Evolutionary conservation across 2,329 filamentous ascomycete species (phyloP).

Genomic region (Chaetomium sp.): DNA sequence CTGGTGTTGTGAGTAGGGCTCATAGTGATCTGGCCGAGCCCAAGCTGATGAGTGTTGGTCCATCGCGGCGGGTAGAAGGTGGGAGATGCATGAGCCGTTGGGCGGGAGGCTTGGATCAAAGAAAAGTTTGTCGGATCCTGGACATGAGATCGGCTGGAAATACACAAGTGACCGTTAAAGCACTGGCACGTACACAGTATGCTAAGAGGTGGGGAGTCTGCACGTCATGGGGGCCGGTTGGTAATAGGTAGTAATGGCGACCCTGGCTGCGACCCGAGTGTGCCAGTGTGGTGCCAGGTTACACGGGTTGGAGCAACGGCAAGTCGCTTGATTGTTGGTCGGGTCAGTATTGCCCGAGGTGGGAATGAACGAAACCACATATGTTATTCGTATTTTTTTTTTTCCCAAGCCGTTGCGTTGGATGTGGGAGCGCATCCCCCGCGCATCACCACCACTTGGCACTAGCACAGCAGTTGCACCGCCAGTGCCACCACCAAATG

Average conservation of each 20-base stretch:
- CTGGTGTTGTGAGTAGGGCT: conserved; percentile 6
- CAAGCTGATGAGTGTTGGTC: conserved; percentile 4
- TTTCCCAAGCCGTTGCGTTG: background rate
- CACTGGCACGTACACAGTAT: background rate
- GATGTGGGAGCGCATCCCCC: background rate
- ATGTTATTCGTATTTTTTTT: background rate
- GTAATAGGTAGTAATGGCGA: background rate
- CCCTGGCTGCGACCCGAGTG: conserved; percentile 6
- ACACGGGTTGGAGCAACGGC: background rate
- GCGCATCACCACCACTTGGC: background rate
- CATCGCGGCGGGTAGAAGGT: conserved; percentile 8
- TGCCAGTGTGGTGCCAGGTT: background rate
- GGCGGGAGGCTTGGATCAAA: background rate
- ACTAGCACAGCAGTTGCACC: background rate
- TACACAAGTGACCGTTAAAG: background rate
- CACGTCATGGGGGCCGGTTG: conserved; percentile 8
- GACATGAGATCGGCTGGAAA: background rate
- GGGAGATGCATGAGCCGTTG: conserved; percentile 5
- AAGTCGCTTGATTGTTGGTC: background rate
- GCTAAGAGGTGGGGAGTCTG: background rate
- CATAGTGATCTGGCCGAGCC: background rate
- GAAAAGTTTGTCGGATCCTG: background rate
- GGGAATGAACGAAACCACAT: background rate
- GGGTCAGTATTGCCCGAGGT: no score
- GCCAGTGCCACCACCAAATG: background rate